Conservation (phyloP, 2,329 filamentous ascomycete species). For the Sporothrix euskadiensis region DNA sequence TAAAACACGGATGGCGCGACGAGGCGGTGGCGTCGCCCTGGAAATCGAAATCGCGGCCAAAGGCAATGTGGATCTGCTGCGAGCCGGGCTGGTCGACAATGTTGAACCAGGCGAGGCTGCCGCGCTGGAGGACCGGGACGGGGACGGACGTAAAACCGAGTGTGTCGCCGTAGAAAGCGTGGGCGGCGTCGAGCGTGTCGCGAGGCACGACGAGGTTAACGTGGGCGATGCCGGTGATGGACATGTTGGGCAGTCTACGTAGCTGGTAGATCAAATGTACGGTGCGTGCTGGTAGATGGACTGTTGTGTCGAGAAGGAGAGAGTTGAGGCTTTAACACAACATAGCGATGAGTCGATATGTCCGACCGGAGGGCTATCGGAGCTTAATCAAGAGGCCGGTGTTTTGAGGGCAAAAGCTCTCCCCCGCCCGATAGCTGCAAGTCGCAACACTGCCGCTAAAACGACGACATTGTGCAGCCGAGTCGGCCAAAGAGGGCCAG, state of each 20-base stretch:
- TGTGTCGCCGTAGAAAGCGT: conserved; percentile 57
- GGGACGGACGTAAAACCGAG: conserved; percentile 54
- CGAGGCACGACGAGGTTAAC: conserved; percentile 60
- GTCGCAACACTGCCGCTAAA: conserved; percentile 10
- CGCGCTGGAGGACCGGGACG: conserved; percentile 55
- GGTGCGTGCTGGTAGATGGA: not conserved
- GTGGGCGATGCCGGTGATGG: conserved; percentile 44
- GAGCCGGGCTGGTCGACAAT: conserved; percentile 47
- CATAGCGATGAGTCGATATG: too few species aligned
- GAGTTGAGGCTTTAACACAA: not conserved
- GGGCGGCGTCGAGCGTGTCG: conserved; percentile 53
- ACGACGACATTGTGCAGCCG: conserved; percentile 21
- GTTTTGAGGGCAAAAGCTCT: not conserved
- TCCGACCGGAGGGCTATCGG: not conserved
- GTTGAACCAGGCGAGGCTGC: conserved; percentile 61
- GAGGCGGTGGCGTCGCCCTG: conserved; percentile 39
- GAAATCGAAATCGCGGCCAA: conserved; percentile 43
- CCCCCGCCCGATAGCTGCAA: not conserved
- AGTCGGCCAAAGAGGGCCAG: not conserved
- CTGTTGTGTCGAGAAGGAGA: not conserved
- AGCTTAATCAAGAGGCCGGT: not conserved
- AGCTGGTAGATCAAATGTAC: not conserved
- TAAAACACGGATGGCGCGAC: conserved; percentile 61
- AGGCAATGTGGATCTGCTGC: conserved; percentile 59
- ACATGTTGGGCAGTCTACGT: conserved; percentile 28